Evolutionary conservation across 352 stramenopile genomes (phyloP), one percentile per base, ranked within the genome.

Genomic region (Pythium myriotylum): DNA sequence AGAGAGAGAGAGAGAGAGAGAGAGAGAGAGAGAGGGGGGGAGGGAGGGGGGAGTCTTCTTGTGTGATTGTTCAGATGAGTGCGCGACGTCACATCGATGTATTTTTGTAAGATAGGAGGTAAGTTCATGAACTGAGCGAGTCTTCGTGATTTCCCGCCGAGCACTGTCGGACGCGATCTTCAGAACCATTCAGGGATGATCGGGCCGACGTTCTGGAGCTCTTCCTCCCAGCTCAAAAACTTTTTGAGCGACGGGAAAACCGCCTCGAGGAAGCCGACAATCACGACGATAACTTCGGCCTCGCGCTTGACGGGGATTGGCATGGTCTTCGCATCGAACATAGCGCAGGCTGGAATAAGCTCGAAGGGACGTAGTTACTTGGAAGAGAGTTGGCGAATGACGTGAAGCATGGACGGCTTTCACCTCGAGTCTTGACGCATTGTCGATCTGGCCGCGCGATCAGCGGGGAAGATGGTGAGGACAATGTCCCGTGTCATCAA

Each of bases 141-240:
- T 40, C 33, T 14, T 40, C 8, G 33, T 40, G 33, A 40, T 14
- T 40, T 14, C 33, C 33, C 14, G 33, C 33, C 8, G 33, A 14
- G 8, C 33, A 40, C 8, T 14, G 33, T 14, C 33, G 14, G 33
- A 8, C 33, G 8, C 33, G 33, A 8, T 40, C 22, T 24, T 51
- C 17, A 42, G 24, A 14, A 42, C 27, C 26, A n/a, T 29, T 54
- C 48, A 12, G 48, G 48, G 19, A 61, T 40, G 26, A 54, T 23
- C 24, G 48, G 48, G 10, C 48, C 27, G 1, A 54, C 20, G 3
- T 42, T 29, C 4, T 17, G 14, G 19, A 54, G 48, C 48, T 54
- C 47, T 40, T 54, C 29, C 13, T 54, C 47, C 47, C 47, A 54
- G 29, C 47, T 54, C 13, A 54, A 16, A 20, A 54, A 54, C 17